Conservation (phyloP, 495 filamentous ascomycete genomes). For the Trichocladium uniseriatum region DNA sequence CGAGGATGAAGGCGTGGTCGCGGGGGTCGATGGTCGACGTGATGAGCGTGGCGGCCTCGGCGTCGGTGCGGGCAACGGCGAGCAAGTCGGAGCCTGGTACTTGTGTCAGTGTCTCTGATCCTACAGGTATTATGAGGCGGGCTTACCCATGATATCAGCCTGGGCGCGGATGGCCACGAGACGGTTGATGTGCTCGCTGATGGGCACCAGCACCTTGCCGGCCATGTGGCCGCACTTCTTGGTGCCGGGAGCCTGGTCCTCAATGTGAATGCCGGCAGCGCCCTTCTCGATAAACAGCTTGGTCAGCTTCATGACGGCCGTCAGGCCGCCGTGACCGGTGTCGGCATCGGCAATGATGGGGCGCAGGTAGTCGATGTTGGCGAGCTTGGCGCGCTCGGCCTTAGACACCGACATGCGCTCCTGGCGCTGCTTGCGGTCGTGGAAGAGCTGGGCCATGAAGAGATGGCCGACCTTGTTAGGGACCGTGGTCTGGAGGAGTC, state of each 20-base stretch:
- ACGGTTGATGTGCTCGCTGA: conserved; percentile 97
- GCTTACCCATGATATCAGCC: conserved; percentile 91
- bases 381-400: conserved; percentile 59
- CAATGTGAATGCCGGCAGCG: conserved; percentile 95
- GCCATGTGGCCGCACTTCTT: conserved; percentile 99
- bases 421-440: conserved; percentile 96
- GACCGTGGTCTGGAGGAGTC: conserved; percentile 67
- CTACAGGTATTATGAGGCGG: too few species aligned
- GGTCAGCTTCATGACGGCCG: conserved; percentile 97
- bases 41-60: conserved; percentile 94
- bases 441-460: conserved; percentile 97
- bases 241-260: conserved; percentile 95
- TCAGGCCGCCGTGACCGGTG: conserved; percentile 93
- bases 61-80: conserved; percentile 88
- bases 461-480: conserved; percentile 97
- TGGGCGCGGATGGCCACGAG: conserved; percentile 94
- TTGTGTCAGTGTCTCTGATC: too few species aligned
- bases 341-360: conserved; percentile 97
- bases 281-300: conserved; percentile 96
- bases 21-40: conserved; percentile 91
- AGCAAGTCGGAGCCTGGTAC: conserved; percentile 69
- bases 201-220: conserved; percentile 94
- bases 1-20: conserved; percentile 89
- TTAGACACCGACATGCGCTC: conserved; percentile 77
- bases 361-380: conserved; percentile 86